Conservation (phyloP, 768 basidiomycete species). For the Psilocybe sp. region DNA sequence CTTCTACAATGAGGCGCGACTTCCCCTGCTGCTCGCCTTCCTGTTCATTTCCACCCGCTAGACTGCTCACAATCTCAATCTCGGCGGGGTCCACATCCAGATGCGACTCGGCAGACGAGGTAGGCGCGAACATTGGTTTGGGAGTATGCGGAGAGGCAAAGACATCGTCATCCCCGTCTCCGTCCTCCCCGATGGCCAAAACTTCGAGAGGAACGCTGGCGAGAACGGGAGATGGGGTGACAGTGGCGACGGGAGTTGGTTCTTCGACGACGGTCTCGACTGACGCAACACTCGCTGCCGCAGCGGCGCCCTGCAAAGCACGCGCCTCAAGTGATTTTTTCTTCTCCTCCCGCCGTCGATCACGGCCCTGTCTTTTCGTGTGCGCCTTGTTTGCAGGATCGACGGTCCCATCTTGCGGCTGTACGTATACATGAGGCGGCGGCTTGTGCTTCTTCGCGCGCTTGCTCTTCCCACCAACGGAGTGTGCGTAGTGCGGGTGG, state of each 20-base stretch:
- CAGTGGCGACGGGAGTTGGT: conserved; percentile 9
- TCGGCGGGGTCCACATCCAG: conserved; percentile 22
- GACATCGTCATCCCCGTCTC: conserved; percentile 33
- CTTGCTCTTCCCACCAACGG: conserved; percentile 33
- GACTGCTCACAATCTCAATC: conserved; percentile 17
- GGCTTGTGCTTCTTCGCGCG: conserved; percentile 37
- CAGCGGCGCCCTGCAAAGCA: conserved; percentile 20
- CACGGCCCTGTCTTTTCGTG: conserved; percentile 43
- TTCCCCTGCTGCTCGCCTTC: conserved; percentile 27
- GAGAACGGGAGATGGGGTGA: conserved; percentile 27
- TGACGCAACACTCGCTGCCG: neutral
- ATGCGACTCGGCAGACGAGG: conserved; percentile 24
- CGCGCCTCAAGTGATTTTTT: conserved; percentile 29
- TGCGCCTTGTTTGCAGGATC: conserved; percentile 26
- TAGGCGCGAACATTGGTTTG: conserved; percentile 18
- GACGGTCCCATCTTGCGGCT: conserved; percentile 11
- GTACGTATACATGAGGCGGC: conserved; percentile 10
- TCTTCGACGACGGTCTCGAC: neutral
- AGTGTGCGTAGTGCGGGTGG: conserved; percentile 22
- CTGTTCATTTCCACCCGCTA: conserved; percentile 28
- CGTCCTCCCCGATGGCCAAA: conserved; percentile 11
- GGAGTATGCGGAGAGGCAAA: conserved; percentile 31
- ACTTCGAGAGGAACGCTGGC: conserved; percentile 29
- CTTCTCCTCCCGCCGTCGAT: conserved; percentile 51
- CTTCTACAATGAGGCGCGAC: conserved; percentile 72